Conservation (phyloP, 306 rosid species). For the Senna tora region DNA sequence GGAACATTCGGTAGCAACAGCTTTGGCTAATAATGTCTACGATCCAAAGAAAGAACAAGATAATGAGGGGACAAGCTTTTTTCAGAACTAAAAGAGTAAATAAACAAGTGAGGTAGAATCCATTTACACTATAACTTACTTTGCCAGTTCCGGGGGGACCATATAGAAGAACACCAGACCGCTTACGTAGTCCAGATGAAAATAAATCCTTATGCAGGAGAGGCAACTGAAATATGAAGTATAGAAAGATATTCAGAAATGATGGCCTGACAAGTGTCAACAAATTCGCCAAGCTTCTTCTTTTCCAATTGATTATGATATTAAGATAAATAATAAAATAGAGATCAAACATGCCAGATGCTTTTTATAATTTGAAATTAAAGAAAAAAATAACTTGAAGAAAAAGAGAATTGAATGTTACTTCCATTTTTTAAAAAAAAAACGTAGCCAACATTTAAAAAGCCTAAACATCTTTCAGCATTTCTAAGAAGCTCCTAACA, state of each 20-base stretch:
- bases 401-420: background rate
- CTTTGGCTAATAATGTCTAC: constrained; percentile 95
- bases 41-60: constrained; percentile 26
- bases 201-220: constrained; percentile 93
- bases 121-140: constrained; percentile 55
- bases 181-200: constrained; percentile 90
- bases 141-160: constrained; percentile 99
- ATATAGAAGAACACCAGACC: constrained; percentile 91
- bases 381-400: constrained; percentile 13
- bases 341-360: constrained; percentile 17
- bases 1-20: constrained; percentile 97
- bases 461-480: background rate
- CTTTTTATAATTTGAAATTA: background rate
- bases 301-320: constrained; percentile 10
- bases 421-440: constrained; percentile 3
- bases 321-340: constrained; percentile 27
- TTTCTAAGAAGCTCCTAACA: constrained; percentile 9
- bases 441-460: constrained; percentile 7
- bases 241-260: constrained; percentile 29
- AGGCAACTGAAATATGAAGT: constrained; percentile 64
- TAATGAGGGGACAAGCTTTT: constrained; percentile 3
- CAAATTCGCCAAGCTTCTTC: constrained; percentile 19
- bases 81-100: constrained; percentile 9
- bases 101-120: constrained; percentile 10
- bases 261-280: constrained; percentile 2